Evolutionary conservation across 2,329 filamentous ascomycete species (phyloP).

Genomic region (Trichoderma brevicompactum): DNA sequence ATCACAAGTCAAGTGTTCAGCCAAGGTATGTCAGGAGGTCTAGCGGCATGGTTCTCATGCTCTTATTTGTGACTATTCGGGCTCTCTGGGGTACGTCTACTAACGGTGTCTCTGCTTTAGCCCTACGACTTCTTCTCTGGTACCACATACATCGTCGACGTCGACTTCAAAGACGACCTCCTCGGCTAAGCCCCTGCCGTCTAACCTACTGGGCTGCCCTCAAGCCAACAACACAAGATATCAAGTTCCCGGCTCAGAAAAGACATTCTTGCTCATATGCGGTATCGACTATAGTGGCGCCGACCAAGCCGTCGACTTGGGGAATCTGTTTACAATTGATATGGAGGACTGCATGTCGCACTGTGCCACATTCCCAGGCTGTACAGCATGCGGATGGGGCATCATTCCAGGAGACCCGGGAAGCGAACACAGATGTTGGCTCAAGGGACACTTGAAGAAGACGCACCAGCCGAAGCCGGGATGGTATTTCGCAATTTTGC

Average conservation of each 20-base stretch:
- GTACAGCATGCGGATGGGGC: slow-evolving; percentile 52
- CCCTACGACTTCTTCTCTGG: background rate
- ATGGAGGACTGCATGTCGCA: slow-evolving; percentile 52
- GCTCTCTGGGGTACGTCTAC: background rate
- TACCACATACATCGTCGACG: slow-evolving; percentile 20
- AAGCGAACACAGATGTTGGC: slow-evolving; percentile 48
- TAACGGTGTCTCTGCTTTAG: background rate
- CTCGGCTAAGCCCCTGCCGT: slow-evolving; percentile 33
- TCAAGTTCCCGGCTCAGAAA: slow-evolving; percentile 46
- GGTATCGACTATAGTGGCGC: slow-evolving; percentile 51
- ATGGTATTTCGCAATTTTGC: slow-evolving; percentile 52
- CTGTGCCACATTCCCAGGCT: slow-evolving; percentile 47
- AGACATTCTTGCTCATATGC: slow-evolving; percentile 50
- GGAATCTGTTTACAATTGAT: slow-evolving; percentile 43
- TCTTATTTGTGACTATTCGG: background rate
- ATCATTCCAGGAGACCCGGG: slow-evolving; percentile 46
- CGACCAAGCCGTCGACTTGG: slow-evolving; percentile 43
- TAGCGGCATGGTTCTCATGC: background rate
- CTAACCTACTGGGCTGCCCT: slow-evolving; percentile 46
- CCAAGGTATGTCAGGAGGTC: slow-evolving; percentile 5
- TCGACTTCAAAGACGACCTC: slow-evolving; percentile 29
- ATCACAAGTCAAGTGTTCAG: slow-evolving; percentile 23
- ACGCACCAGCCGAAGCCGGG: slow-evolving; percentile 40
- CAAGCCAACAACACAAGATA: slow-evolving; percentile 51
- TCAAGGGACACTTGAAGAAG: slow-evolving; percentile 47